Percentiles rank a stretch among this genome's conserved stretches.
phyloP scores from a whole-genome alignment of 208 protist genomes.

The Leishmania turanica region DNA sequence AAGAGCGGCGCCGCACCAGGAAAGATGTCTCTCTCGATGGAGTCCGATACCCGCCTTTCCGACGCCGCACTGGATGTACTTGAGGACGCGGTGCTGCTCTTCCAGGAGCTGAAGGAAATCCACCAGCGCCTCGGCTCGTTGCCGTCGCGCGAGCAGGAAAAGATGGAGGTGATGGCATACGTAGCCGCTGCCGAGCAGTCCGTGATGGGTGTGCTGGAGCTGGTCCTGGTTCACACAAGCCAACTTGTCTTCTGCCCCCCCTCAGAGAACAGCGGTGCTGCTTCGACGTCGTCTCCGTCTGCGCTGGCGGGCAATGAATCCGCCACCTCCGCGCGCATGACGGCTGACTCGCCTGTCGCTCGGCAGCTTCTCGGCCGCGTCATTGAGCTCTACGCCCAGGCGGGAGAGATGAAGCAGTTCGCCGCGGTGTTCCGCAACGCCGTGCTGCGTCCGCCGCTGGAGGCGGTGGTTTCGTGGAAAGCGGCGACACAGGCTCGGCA shows the following conservation, averaged over 20 bases:
- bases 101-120: slow-evolving; percentile 32
- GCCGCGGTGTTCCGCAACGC: slow-evolving; percentile 58
- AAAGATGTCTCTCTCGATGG: slow-evolving; percentile 7
- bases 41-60: slow-evolving; percentile 5
- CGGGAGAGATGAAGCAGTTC: slow-evolving; percentile 49
- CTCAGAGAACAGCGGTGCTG: neutral
- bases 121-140: slow-evolving; percentile 18
- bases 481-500: slow-evolving; percentile 77
- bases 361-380: slow-evolving; percentile 34
- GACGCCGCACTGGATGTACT: slow-evolving; percentile 26
- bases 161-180: slow-evolving; percentile 19
- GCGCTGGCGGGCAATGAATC: neutral
- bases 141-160: slow-evolving; percentile 28
- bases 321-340: neutral
- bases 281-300: neutral
- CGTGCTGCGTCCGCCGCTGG: slow-evolving; percentile 61
- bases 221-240: slow-evolving; percentile 25
- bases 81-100: slow-evolving; percentile 34
- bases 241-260: slow-evolving; percentile 1
- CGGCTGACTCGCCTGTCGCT: neutral
- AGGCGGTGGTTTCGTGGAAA: slow-evolving; percentile 81
- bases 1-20: neutral
- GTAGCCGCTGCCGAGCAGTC: slow-evolving; percentile 25
- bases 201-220: slow-evolving; percentile 33
- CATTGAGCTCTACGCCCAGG: slow-evolving; percentile 52